A percentile compares a stretch with the other conserved stretches of the same genome.
phyloP scores from a whole-genome alignment of 805 yeast genomes.

The Candida krabiensis region DNA sequence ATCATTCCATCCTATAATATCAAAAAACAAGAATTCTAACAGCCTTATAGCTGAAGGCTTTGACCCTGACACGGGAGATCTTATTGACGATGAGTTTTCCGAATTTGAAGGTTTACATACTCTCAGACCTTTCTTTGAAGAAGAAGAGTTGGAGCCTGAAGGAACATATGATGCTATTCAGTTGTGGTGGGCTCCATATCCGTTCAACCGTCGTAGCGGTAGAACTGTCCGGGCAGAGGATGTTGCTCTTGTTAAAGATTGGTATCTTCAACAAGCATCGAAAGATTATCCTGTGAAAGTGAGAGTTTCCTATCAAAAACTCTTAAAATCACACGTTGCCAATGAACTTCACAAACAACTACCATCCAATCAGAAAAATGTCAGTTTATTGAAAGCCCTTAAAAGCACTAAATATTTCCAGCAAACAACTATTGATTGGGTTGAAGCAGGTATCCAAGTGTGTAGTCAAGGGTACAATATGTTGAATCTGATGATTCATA shows the following conservation, averaged over 20 bases:
- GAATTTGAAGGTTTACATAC: slow-evolving; percentile 41
- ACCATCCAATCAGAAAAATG: slow-evolving; percentile 45
- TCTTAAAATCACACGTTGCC: slow-evolving; percentile 72
- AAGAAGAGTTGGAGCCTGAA: slow-evolving; percentile 44
- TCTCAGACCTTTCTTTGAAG: slow-evolving; percentile 54
- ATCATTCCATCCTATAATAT: slow-evolving; percentile 54
- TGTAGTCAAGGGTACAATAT: slow-evolving; percentile 93
- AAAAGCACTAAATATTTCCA: slow-evolving; percentile 85
- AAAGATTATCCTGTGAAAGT: slow-evolving; percentile 69
- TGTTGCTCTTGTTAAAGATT: slow-evolving; percentile 76
- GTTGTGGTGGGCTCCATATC: slow-evolving; percentile 80
- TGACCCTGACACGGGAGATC: slow-evolving; percentile 28
- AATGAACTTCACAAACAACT: slow-evolving; percentile 62
- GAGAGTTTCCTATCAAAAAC: slow-evolving; percentile 83
- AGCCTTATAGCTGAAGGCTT: slow-evolving; percentile 13
- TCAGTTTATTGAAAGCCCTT: slow-evolving; percentile 61
- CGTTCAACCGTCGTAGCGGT: slow-evolving; percentile 78
- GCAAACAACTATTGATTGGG: slow-evolving; percentile 94
- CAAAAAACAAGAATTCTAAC: slow-evolving; percentile 22
- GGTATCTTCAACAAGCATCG: slow-evolving; percentile 73
- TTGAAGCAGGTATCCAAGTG: slow-evolving; percentile 94
- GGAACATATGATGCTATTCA: slow-evolving; percentile 58
- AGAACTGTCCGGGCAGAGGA: slow-evolving; percentile 81
- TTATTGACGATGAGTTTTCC: slow-evolving; percentile 36
- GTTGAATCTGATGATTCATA: slow-evolving; percentile 85